Base-by-base conservation (phyloP, 257 asterid genomes). In the Fraxinus pennsylvanica region DNA sequence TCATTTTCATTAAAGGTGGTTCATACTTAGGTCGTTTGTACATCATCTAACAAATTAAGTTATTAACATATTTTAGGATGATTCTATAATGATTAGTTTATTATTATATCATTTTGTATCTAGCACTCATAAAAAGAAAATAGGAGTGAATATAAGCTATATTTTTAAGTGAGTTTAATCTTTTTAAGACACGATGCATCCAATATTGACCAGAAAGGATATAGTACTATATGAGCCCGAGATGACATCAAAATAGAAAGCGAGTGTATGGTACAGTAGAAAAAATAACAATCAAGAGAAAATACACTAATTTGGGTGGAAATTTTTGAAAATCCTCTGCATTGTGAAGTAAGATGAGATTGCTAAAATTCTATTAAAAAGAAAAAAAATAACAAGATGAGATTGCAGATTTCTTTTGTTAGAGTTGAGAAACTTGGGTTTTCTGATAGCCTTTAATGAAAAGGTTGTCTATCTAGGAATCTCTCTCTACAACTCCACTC, bases 401-500 rank as follows among this genome's bases (percentile, higher is more conserved):
- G 59, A 70, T 1, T 70, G 69, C n/a, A 72, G 65, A 71, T 74
- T 71, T 75, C 69, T 65, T 67, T 52, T 73, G 76, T 65, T 38
- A 69, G 72, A 25, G 45, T 61, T 73, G 68, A 33, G 15, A 47
- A 72, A 39, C 13, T 30, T 30, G 27, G 14, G 33, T 80, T 77
- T 38, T 19, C n/a, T 50, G 81, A 75, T 76, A 74, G 73, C 69
- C 70, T 66, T 21, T 71, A 80, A 74, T 78, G 79, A 74, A 33
- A 80, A 80, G 72, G 73, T 78, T 65, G 71, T 71, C 73, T 50
- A 22, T 39, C 61, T 45, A 32, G 67, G 35, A 54, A 74, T 13
- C 59, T 35, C 68, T 72, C 74, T 80, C 75, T 74, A 72, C 75
- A 80, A 81, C 59, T 75, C 72, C 80, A 74, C 35, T 79, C 84